Evolutionary conservation across 164 flowering plant species (phyloP).

Genomic region (Houttuynia cordata): DNA sequence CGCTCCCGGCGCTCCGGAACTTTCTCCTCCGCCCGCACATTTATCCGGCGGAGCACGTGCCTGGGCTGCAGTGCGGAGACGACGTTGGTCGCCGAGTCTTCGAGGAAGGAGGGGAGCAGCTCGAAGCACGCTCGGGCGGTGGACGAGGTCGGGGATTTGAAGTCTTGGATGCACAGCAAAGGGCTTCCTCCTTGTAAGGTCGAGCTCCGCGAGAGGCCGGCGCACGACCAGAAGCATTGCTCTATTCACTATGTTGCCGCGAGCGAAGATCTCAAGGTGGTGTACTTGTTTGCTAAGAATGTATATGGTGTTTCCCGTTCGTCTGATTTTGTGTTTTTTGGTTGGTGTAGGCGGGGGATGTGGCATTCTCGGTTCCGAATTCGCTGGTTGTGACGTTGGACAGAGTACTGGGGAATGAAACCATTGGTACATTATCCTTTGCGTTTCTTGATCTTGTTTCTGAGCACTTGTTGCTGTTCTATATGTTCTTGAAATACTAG

Average conservation of each 20-base stretch:
- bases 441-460: too few species aligned
- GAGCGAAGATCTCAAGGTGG: conserved; percentile 81
- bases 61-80: conserved; percentile 48
- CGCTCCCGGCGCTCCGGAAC: conserved; percentile 1
- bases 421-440: conserved; percentile 35
- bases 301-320: background rate
- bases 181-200: conserved; percentile 90
- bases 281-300: background rate
- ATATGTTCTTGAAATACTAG: too few species aligned
- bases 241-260: conserved; percentile 89
- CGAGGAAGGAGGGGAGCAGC: conserved; percentile 27
- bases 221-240: conserved; percentile 35
- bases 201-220: conserved; percentile 56
- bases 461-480: too few species aligned
- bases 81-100: conserved; percentile 35
- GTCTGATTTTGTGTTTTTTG: background rate
- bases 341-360: conserved; percentile 62
- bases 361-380: conserved; percentile 82
- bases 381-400: conserved; percentile 91
- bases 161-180: conserved; percentile 84
- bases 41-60: conserved; percentile 22
- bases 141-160: conserved; percentile 49
- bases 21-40: conserved; percentile 5
- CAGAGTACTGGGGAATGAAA: conserved; percentile 89
- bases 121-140: conserved; percentile 13